Percentiles rank a stretch among this genome's conserved stretches.
These are phyloP conservation scores for Pichia cactophila DNA, from an alignment of 1,139 yeast genomes.

Conservation along the genomic window DNA sequence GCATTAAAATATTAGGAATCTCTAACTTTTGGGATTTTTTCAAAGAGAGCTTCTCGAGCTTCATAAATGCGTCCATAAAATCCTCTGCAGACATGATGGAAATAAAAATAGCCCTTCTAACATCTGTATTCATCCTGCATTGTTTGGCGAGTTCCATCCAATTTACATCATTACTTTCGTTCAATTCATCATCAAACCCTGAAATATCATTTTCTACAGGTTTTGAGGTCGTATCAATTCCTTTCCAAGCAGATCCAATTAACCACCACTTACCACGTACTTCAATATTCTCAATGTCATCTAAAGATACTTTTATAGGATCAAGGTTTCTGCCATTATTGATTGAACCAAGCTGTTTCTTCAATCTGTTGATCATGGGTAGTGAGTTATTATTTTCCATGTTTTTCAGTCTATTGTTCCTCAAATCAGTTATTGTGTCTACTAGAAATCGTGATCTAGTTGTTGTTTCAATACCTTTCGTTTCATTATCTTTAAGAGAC, in stretches of 20 bases:
- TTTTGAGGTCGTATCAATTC: constrained; percentile 28
- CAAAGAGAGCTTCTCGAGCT: constrained; percentile 69
- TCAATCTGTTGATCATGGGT: constrained; percentile 51
- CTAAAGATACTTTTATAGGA: constrained; percentile 75
- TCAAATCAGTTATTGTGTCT: constrained; percentile 78
- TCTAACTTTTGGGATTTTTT: constrained; percentile 83
- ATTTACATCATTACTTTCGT: constrained; percentile 51
- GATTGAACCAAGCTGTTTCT: constrained; percentile 55
- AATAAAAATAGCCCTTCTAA: constrained; percentile 86
- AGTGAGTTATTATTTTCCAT: constrained; percentile 38
- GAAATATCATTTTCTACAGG: constrained; percentile 23
- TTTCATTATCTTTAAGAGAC: constrained; percentile 33
- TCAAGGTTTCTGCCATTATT: constrained; percentile 46
- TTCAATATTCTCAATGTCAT: constrained; percentile 71
- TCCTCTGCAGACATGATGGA: constrained; percentile 95
- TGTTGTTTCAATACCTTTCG: constrained; percentile 34
- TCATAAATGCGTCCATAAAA: constrained; percentile 77
- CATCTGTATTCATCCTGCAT: constrained; percentile 92
- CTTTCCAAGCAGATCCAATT: constrained; percentile 96
- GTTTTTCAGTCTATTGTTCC: constrained; percentile 70
- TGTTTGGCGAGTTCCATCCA: constrained; percentile 82
- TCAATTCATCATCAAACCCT: constrained; percentile 52
- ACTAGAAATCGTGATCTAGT: constrained; percentile 76
- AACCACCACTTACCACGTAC: constrained; percentile 97
- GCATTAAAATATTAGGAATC: constrained; percentile 75